These are phyloP conservation scores for Corymbia maculata DNA, from an alignment of 345 rosid species.

Conservation along the genomic window DNA sequence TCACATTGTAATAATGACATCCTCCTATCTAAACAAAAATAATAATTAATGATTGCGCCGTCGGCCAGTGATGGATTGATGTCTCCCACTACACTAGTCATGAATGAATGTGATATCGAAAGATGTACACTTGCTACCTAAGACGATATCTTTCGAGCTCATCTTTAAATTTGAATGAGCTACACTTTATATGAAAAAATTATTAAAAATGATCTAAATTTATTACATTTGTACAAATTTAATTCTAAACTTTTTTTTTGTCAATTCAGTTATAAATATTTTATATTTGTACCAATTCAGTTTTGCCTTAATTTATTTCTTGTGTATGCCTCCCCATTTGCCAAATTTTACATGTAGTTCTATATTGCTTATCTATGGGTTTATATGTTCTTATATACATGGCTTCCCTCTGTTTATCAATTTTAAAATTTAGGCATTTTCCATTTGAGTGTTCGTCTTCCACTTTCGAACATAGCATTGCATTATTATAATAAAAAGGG, in stretches of 20 bases:
- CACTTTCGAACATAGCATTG: background rate
- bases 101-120: background rate
- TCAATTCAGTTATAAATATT: too few species aligned
- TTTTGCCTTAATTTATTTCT: background rate
- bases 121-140: background rate
- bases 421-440: background rate
- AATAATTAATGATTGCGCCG: background rate
- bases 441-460: background rate
- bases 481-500: background rate
- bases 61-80: background rate
- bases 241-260: too few species aligned
- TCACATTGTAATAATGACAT: background rate
- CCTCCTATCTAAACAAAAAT: background rate
- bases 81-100: background rate
- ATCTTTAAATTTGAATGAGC: too few species aligned
- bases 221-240: too few species aligned
- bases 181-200: background rate
- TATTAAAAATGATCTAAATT: too few species aligned
- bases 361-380: background rate
- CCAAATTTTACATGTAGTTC: background rate
- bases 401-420: background rate
- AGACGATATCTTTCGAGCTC: background rate
- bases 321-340: rapidly evolving
- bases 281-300: too few species aligned
- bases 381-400: background rate